Conservation (phyloP, 1,284 basidiomycete species). For the Malassezia nana region DNA sequence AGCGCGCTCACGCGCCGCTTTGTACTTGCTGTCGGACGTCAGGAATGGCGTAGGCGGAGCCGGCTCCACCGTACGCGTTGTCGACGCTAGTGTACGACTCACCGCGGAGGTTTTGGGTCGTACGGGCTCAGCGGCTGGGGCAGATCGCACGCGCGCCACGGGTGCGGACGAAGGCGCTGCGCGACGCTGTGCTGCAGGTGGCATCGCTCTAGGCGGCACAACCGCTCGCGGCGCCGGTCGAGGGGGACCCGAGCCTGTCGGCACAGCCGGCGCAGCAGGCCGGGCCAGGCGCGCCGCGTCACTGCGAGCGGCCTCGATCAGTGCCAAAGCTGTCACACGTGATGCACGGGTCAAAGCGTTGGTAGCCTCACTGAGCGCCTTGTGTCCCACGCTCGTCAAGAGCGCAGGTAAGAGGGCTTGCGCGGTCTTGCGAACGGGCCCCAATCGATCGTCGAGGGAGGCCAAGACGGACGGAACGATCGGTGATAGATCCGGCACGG, state of each 20-base stretch:
- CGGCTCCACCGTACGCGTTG: constrained; percentile 10
- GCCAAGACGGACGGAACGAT: constrained; percentile 65
- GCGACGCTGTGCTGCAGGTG: constrained; percentile 9
- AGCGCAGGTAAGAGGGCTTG: constrained; percentile 70
- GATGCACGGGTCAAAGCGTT: constrained; percentile 84
- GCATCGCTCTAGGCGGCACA: background rate
- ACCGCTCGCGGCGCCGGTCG: constrained; percentile 15
- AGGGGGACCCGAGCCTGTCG: constrained; percentile 28
- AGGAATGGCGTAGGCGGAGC: constrained; percentile 52
- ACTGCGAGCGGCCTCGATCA: constrained; percentile 62
- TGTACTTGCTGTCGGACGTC: constrained; percentile 63
- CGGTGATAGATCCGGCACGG: constrained; percentile 58
- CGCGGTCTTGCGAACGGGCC: constrained; percentile 83
- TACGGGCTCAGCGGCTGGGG: background rate
- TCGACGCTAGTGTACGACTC: constrained; percentile 14
- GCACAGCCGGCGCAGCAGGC: constrained; percentile 16
- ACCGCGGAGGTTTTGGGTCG: constrained; percentile 10
- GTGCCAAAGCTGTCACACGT: constrained; percentile 67
- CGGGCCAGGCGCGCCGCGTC: constrained; percentile 18
- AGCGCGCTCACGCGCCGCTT: constrained; percentile 63
- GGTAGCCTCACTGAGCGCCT: constrained; percentile 75
- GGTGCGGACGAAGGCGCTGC: background rate
- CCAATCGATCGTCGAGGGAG: constrained; percentile 81
- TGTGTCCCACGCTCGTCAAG: constrained; percentile 68
- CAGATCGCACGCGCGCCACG: background rate